Conservation (phyloP, 768 basidiomycete genomes). For the Tulasnella sp. region DNA sequence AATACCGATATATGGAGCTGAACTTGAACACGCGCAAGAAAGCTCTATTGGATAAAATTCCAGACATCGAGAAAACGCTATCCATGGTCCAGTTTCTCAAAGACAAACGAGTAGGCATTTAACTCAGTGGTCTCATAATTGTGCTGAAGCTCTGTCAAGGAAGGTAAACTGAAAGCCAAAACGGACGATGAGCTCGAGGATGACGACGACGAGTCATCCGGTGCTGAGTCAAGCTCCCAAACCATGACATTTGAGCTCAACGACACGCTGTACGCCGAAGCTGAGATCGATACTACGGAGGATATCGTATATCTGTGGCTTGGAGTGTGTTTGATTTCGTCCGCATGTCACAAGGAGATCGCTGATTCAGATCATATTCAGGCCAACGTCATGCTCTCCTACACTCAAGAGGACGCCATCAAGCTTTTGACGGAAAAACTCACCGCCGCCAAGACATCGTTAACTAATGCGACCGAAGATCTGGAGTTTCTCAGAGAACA, state of each 20-base stretch:
- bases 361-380: neutral
- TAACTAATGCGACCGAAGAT: constrained; percentile 69
- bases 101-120: constrained; percentile 47
- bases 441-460: constrained; percentile 48
- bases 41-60: constrained; percentile 86
- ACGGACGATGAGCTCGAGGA: constrained; percentile 33
- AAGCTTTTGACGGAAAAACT: constrained; percentile 66
- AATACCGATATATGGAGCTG: constrained; percentile 97
- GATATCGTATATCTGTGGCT: constrained; percentile 94
- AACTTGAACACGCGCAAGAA: constrained; percentile 67
- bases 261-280: constrained; percentile 90
- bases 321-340: constrained; percentile 53
- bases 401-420: constrained; percentile 70
- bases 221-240: constrained; percentile 43
- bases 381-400: constrained; percentile 98
- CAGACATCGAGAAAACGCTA: constrained; percentile 88
- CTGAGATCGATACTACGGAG: constrained; percentile 62
- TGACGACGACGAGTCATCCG: constrained; percentile 36
- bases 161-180: constrained; percentile 41
- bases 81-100: constrained; percentile 77
- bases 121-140: neutral
- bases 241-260: constrained; percentile 90
- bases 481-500: constrained; percentile 90
- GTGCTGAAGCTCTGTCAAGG: constrained; percentile 29
- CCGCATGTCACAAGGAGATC: neutral